These are phyloP conservation scores for Lunasporangiospora selenospora DNA, from an alignment of 192 early-diverging fungal species.

Conservation along the genomic window DNA sequence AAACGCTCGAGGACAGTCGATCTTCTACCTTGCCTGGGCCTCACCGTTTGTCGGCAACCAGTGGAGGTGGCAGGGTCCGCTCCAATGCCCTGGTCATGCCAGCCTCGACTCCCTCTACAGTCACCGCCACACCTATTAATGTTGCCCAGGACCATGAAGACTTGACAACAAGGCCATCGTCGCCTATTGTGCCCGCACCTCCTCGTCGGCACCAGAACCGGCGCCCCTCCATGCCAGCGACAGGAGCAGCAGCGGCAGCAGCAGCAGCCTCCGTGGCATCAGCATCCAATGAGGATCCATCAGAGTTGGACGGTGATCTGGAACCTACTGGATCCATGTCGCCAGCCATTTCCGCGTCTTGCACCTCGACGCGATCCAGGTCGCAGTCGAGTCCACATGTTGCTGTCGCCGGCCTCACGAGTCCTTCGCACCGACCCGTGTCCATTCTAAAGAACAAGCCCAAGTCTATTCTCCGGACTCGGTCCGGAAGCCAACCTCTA, in stretches of 20 bases:
- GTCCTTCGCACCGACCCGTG: constrained; percentile 8
- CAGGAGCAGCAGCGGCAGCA: background rate
- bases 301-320: background rate
- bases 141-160: background rate
- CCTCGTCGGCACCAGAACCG: background rate
- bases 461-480: constrained; percentile 27
- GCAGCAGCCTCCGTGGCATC: background rate
- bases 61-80: constrained; percentile 4
- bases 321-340: background rate
- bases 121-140: background rate
- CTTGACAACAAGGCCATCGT: background rate
- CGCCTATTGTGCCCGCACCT: background rate
- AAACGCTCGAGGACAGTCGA: too few species aligned
- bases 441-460: constrained; percentile 33
- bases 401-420: too few species aligned
- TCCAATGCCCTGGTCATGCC: constrained; percentile 9
- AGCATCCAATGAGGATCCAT: background rate
- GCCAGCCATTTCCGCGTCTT: background rate
- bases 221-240: background rate
- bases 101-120: background rate
- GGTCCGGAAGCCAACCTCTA: constrained; percentile 10
- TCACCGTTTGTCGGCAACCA: too few species aligned
- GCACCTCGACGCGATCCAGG: background rate
- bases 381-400: constrained; percentile 9
- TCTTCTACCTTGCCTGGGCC: too few species aligned